Evolutionary conservation across 129 eudicot genomes (phyloP).

Genomic region (Scalesia atractyloides): DNA sequence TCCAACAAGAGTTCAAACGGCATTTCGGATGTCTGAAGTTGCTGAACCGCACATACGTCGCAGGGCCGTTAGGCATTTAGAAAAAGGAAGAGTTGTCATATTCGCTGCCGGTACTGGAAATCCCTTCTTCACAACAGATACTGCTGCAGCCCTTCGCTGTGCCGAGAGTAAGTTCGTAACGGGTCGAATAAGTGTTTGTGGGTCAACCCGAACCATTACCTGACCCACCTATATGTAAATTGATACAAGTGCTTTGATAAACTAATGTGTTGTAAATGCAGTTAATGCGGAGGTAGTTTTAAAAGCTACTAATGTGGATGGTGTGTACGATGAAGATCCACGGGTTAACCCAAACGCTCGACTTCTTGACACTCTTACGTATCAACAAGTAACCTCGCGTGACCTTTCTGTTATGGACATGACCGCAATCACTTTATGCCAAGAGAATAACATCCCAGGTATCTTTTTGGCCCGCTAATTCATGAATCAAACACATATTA

Average conservation of each 20-base stretch:
- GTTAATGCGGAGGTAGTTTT: slow-evolving; percentile 98
- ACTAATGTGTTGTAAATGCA: slow-evolving; percentile 25
- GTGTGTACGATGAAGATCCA: slow-evolving; percentile 87
- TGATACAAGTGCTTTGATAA: no score
- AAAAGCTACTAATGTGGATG: slow-evolving; percentile 98
- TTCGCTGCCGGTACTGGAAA: slow-evolving; percentile 99
- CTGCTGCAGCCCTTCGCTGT: slow-evolving; percentile 95
- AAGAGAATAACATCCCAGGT: slow-evolving; percentile 99
- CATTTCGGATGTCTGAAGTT: slow-evolving; percentile 97
- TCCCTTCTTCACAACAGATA: slow-evolving; percentile 96
- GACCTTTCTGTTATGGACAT: slow-evolving; percentile 85
- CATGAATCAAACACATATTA: neutral
- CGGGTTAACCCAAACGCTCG: slow-evolving; percentile 70
- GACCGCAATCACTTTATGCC: slow-evolving; percentile 99
- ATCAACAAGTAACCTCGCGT: slow-evolving; percentile 47
- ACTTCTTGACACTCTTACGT: slow-evolving; percentile 70
- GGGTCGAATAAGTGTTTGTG: neutral
- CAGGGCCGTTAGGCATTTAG: slow-evolving; percentile 81
- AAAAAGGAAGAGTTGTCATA: slow-evolving; percentile 90
- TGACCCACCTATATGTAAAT: no score
- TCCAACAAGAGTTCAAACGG: slow-evolving; percentile 96
- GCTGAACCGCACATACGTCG: slow-evolving; percentile 91
- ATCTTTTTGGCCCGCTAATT: slow-evolving; percentile 20
- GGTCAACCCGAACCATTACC: no score
- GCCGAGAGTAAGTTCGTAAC: slow-evolving; percentile 73